Evolutionary conservation across 2,329 filamentous ascomycete genomes (phyloP), one percentile per base, ranked within the genome.

Genomic region (Onygenales sp.): DNA sequence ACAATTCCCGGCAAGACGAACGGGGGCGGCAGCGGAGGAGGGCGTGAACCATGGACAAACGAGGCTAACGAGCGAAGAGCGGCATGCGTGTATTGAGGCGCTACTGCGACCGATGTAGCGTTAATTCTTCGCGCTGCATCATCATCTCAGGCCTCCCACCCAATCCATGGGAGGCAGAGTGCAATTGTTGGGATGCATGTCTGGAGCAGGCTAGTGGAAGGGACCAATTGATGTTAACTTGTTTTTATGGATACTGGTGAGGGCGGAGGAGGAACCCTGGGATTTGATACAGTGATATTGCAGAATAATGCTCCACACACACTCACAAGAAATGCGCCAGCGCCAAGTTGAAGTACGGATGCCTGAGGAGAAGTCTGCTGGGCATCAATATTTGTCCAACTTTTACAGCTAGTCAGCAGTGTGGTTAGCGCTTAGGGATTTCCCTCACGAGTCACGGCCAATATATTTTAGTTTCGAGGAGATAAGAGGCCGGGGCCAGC

Each of bases 21-120:
- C 21, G 9, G 34, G 21, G 46, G 46, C 31, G 27, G n/a, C 44
- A 31, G 34, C 13, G 34, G 34, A 11, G 17, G 45, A 9, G 27
- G 11, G 27, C 14, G 45, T 5, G 34, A 49, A 27, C 34, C 34
- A 17, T 49, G 21, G 33, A 36, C 46, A 39, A 49, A 49, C 34
- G 36, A 49, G 36, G 33, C 45, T 40, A 36, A 37, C 50, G 50
- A 52, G 39, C 39, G 45, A 14, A 32, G 50, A 46, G 50, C 50
- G 42, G 42, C 50, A 52, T 52, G 50, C 50, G 50, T 27, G 31
- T 44, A 44, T 43, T 36, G 49, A 17, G 40, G 49, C 49, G 49
- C 49, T 51, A 42, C 49, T 51, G 49, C 42, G 39, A 31, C 11
- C 33, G 49, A 42, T 17, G 49, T 13, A 51, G 49, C 49, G 49